These are phyloP conservation scores for Penicillium thymicola DNA, from an alignment of 2,329 filamentous ascomycete genomes.

Conservation along the genomic window DNA sequence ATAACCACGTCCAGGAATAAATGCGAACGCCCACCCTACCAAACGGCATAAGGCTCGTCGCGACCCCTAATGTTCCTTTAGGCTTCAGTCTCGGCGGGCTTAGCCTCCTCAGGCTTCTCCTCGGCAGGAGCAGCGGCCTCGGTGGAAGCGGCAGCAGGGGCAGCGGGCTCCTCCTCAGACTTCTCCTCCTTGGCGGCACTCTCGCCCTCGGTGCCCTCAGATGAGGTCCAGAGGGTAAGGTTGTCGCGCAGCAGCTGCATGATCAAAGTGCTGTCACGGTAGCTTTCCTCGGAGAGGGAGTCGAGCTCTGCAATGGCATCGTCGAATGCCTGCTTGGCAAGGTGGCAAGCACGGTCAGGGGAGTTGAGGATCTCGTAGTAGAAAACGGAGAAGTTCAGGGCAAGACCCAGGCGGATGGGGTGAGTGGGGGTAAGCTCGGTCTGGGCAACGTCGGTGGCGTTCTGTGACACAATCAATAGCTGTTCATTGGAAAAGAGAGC, in stretches of 20 bases:
- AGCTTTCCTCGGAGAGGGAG: constrained; percentile 94
- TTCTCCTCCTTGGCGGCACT: constrained; percentile 61
- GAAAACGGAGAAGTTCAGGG: constrained; percentile 98
- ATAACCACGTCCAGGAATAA: constrained; percentile 35
- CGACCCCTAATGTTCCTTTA: constrained; percentile 22
- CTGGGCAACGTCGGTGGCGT: constrained; percentile 96
- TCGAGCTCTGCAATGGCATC: constrained; percentile 98
- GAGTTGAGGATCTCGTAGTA: constrained; percentile 99
- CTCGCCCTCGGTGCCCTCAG: constrained; percentile 72
- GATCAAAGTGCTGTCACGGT: constrained; percentile 98
- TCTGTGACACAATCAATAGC: constrained; percentile 44
- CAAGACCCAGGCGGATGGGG: constrained; percentile 95
- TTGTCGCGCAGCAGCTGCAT: constrained; percentile 99
- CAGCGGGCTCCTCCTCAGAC: constrained; percentile 46
- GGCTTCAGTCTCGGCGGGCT: constrained; percentile 36
- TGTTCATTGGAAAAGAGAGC: background rate
- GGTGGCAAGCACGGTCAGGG: constrained; percentile 93
- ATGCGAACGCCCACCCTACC: constrained; percentile 33
- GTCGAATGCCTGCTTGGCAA: constrained; percentile 98
- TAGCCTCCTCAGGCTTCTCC: constrained; percentile 41
- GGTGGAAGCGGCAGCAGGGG: background rate
- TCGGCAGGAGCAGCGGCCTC: constrained; percentile 41
- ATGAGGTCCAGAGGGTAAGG: constrained; percentile 96
- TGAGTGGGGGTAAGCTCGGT: constrained; percentile 96
- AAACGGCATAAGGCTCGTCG: constrained; percentile 28